Evolutionary conservation across 176 grass and related monocot genomes (phyloP), one percentile per base, ranked within the genome.

Genomic region (Carex kokanica): DNA sequence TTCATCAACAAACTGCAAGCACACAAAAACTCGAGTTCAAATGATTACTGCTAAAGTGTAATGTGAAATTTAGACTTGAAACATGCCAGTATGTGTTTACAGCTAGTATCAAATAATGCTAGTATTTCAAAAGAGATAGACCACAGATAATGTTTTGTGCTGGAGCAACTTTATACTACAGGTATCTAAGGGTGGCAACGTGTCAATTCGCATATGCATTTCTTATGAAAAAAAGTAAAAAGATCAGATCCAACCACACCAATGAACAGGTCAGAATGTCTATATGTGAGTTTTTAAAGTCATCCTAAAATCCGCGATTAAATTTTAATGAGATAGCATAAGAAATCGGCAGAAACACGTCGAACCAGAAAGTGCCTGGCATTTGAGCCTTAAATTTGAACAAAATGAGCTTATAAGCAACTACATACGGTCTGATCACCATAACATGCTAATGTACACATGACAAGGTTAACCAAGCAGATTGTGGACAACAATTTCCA

Each of bases 1-100:
- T 88, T 95, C 96, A 31, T 95, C 88, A 0, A 98, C 96, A 85
- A 93, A 98, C 93, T 98, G 89, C 59, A 89, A 78, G 6, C 60
- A 81, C 32, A 14, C 41, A 24, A 17, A 68, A 68, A 81, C 13
- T 13, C 24, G 7, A 64, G 21, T 64, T 64, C 15, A 64, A 62
- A 64, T 82, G 38, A 49, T 66, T 53, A 64, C 10, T 43, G 6
- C 38, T 43, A 80, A 60, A 31, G 21, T 41, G 9, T 43, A 40
- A 80, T 62, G n/a, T n/a, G 56, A 20, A 80, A 80, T 40, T 80
- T 15, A 31, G 2, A 71, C 16, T 43, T 25, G 2, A 41, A 80
- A 13, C 29, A 81, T 41, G 18, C 23, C 31, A 6, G 24, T 17
- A 55, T 77, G 49, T 12, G 20, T 77, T 29, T 29, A 77, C 3